A percentile compares a stretch with the other conserved stretches of the same genome.
Conservation (phyloP, 768 basidiomycete species). For the Steccherinum ochraceum region DNA sequence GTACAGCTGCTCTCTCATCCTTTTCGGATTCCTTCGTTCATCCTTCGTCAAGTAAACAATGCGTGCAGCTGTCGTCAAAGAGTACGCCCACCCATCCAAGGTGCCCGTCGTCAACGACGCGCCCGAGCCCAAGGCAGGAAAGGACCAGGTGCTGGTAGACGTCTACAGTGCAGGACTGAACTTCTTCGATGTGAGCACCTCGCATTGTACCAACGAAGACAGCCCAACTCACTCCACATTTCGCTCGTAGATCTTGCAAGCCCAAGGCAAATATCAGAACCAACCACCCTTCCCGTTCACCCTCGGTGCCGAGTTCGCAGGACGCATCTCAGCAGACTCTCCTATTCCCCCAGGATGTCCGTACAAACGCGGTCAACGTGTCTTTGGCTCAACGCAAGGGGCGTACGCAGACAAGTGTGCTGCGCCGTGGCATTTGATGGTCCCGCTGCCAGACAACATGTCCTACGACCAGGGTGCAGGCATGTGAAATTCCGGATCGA, state of each 20-base stretch:
- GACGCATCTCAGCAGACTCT: slow-evolving; percentile 59
- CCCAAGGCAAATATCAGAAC: slow-evolving; percentile 84
- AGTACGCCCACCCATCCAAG: slow-evolving; percentile 47
- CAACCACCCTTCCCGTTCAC: slow-evolving; percentile 84
- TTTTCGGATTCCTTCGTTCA: neutral
- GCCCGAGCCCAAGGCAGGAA: slow-evolving; percentile 31
- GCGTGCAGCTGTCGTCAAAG: slow-evolving; percentile 72
- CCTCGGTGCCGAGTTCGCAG: slow-evolving; percentile 83
- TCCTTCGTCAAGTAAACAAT: slow-evolving; percentile 45
- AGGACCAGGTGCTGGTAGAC: slow-evolving; percentile 42
- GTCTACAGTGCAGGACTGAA: slow-evolving; percentile 47
- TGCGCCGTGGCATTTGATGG: slow-evolving; percentile 40
- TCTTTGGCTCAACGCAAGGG: slow-evolving; percentile 82
- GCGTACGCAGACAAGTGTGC: slow-evolving; percentile 74
- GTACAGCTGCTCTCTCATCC: neutral
- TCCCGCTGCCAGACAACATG: slow-evolving; percentile 69
- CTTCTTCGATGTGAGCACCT: slow-evolving; percentile 35
- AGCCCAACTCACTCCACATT: too few relatives aligned
- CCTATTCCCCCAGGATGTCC: slow-evolving; percentile 76
- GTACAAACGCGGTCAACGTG: slow-evolving; percentile 77
- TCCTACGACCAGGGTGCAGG: slow-evolving; percentile 84
- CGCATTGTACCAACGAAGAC: neutral
- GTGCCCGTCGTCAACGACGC: slow-evolving; percentile 30
- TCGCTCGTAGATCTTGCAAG: slow-evolving; percentile 61
- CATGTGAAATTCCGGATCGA: slow-evolving; percentile 22